phyloP scores from a whole-genome alignment of 768 basidiomycete species.

The Russula lepida region DNA sequence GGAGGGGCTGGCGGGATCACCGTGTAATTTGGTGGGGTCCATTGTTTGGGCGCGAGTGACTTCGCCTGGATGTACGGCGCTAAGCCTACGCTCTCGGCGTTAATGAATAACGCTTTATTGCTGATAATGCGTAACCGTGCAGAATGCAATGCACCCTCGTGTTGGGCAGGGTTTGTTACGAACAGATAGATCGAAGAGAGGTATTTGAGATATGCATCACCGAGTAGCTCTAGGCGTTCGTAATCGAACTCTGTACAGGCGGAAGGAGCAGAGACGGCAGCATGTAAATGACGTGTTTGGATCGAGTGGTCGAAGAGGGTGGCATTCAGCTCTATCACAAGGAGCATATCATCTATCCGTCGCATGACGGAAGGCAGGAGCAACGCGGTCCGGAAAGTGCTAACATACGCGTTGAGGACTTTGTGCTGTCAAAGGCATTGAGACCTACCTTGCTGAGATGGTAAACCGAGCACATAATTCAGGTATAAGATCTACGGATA shows the following conservation, averaged over 20 bases:
- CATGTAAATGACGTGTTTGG: constrained; percentile 48
- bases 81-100: constrained; percentile 49
- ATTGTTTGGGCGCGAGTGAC: constrained; percentile 56
- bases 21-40: constrained; percentile 47
- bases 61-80: constrained; percentile 68
- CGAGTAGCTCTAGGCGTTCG: constrained; percentile 77
- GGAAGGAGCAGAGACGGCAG: constrained; percentile 64
- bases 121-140: constrained; percentile 64
- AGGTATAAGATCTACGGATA: constrained; percentile 32
- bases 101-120: constrained; percentile 55
- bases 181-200: constrained; percentile 67
- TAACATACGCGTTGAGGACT: constrained; percentile 25
- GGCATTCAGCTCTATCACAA: constrained; percentile 73
- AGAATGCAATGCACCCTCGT: constrained; percentile 61
- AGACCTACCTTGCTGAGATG: constrained; percentile 57
- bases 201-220: constrained; percentile 81
- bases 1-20: constrained; percentile 22
- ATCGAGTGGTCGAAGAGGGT: constrained; percentile 57
- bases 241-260: constrained; percentile 67
- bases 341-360: constrained; percentile 63
- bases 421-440: neutral
- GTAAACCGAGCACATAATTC: constrained; percentile 68
- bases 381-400: constrained; percentile 58
- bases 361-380: constrained; percentile 68
- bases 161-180: constrained; percentile 52